phyloP scores from a whole-genome alignment of 768 basidiomycete genomes.

The Amanita muscaria region DNA sequence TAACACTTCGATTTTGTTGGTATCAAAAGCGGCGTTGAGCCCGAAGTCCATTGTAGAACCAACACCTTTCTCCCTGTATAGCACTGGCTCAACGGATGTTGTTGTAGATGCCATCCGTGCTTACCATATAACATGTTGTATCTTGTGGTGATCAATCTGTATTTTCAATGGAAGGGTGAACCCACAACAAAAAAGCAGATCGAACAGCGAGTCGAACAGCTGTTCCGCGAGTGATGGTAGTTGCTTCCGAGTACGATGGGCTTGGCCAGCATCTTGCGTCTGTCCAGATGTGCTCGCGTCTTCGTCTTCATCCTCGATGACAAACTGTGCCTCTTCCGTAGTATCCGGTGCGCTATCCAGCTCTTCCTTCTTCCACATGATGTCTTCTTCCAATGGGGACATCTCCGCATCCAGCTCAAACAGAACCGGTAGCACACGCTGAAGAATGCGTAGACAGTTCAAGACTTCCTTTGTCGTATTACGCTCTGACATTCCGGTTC shows the following conservation, averaged over 20 bases:
- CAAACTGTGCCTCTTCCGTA: slow-evolving; percentile 55
- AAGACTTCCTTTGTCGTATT: slow-evolving; percentile 81
- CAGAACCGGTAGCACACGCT: slow-evolving; percentile 83
- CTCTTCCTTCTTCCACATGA: slow-evolving; percentile 73
- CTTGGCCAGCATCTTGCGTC: slow-evolving; percentile 11
- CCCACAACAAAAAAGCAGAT: slow-evolving; percentile 88
- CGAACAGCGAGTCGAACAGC: slow-evolving; percentile 71
- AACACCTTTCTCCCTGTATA: slow-evolving; percentile 83
- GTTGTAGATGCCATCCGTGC: slow-evolving; percentile 17
- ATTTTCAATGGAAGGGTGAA: slow-evolving; percentile 80
- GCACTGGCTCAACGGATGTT: slow-evolving; percentile 1
- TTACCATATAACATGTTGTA: slow-evolving; percentile 84
- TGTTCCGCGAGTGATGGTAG: slow-evolving; percentile 76
- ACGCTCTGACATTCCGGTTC: slow-evolving; percentile 39
- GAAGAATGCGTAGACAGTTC: slow-evolving; percentile 86
- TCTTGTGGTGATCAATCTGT: slow-evolving; percentile 73
- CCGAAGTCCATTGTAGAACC: slow-evolving; percentile 78
- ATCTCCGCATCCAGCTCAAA: slow-evolving; percentile 73
- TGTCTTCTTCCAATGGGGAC: slow-evolving; percentile 64
- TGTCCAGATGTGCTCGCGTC: slow-evolving; percentile 8
- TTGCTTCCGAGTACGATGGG: slow-evolving; percentile 28
- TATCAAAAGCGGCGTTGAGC: slow-evolving; percentile 53
- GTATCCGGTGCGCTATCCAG: slow-evolving; percentile 14
- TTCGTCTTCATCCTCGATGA: slow-evolving; percentile 70
- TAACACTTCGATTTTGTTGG: slow-evolving; percentile 82